phyloP scores from a whole-genome alignment of 352 stramenopile species.

The Phytophthora palmivora region DNA sequence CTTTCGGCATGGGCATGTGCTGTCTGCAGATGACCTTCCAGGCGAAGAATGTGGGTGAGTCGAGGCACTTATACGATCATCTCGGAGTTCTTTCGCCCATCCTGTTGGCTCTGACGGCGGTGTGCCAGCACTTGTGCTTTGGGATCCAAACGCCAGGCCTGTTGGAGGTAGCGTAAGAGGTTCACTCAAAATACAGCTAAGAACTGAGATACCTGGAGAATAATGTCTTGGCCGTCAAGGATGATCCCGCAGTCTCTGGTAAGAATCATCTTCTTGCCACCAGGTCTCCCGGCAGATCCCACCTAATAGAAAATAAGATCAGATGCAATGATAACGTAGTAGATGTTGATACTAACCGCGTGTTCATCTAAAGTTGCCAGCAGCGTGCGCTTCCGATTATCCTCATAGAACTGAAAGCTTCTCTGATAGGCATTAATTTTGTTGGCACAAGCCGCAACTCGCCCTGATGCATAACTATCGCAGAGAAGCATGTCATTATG shows the following conservation, averaged over 20 bases:
- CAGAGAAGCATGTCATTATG: background rate
- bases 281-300: conserved; percentile 58
- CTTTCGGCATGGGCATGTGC: conserved; percentile 99
- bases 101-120: conserved; percentile 89
- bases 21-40: conserved; percentile 99
- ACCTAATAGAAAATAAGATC: conserved; percentile 41
- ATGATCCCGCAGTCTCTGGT: conserved; percentile 72
- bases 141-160: conserved; percentile 72
- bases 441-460: conserved; percentile 75
- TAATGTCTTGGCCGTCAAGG: conserved; percentile 52
- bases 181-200: background rate
- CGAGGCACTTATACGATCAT: conserved; percentile 99
- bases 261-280: conserved; percentile 68
- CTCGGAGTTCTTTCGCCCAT: conserved; percentile 98
- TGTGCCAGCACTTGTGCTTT: conserved; percentile 71
- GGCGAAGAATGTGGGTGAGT: conserved; percentile 98
- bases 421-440: conserved; percentile 73
- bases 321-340: background rate
- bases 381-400: conserved; percentile 63
- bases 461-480: conserved; percentile 63
- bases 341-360: conserved; percentile 41
- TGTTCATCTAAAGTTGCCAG: conserved; percentile 75
- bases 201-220: conserved; percentile 54
- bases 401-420: conserved; percentile 73
- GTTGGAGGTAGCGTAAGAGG: background rate